These are phyloP conservation scores for Raphanus sativus DNA, from an alignment of 345 rosid species.

Conservation along the genomic window DNA sequence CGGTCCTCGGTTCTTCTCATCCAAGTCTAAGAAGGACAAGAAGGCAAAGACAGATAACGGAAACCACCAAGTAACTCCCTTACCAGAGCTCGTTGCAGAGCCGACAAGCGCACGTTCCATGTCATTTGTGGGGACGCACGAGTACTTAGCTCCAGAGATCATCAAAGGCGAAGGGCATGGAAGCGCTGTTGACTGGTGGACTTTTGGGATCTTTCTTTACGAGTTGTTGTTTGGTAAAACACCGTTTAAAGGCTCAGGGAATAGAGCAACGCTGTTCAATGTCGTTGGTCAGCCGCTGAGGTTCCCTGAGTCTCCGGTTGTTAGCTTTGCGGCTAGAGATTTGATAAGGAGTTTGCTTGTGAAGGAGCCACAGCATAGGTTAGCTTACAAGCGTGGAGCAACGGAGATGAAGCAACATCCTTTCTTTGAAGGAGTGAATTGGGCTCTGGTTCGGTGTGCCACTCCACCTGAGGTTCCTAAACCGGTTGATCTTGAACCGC, in stretches of 20 bases:
- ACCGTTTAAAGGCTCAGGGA: slow-evolving; percentile 83
- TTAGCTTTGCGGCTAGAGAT: slow-evolving; percentile 74
- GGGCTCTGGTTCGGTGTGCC: slow-evolving; percentile 81
- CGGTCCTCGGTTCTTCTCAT: slow-evolving; percentile 56
- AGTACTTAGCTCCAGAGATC: slow-evolving; percentile 86
- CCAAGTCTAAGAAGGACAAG: slow-evolving; percentile 54
- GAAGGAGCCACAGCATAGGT: slow-evolving; percentile 74
- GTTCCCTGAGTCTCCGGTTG: slow-evolving; percentile 72
- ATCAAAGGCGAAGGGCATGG: slow-evolving; percentile 90
- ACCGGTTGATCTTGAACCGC: slow-evolving; percentile 59
- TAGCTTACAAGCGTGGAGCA: slow-evolving; percentile 79
- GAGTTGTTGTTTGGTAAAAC: slow-evolving; percentile 82
- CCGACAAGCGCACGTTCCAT: slow-evolving; percentile 89
- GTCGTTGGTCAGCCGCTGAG: slow-evolving; percentile 76
- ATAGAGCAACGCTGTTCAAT: slow-evolving; percentile 77
- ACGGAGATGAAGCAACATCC: slow-evolving; percentile 81
- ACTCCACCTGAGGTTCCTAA: slow-evolving; percentile 82
- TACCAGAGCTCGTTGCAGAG: slow-evolving; percentile 89
- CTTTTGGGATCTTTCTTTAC: slow-evolving; percentile 75
- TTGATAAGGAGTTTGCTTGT: slow-evolving; percentile 78
- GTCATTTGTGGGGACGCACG: slow-evolving; percentile 92
- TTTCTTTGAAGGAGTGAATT: slow-evolving; percentile 84
- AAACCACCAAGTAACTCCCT: slow-evolving; percentile 68
- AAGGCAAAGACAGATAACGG: slow-evolving; percentile 53
- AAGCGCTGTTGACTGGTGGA: slow-evolving; percentile 94